Evolutionary conservation across 2,329 filamentous ascomycete species (phyloP).

Genomic region (Aureobasidium sp.): DNA sequence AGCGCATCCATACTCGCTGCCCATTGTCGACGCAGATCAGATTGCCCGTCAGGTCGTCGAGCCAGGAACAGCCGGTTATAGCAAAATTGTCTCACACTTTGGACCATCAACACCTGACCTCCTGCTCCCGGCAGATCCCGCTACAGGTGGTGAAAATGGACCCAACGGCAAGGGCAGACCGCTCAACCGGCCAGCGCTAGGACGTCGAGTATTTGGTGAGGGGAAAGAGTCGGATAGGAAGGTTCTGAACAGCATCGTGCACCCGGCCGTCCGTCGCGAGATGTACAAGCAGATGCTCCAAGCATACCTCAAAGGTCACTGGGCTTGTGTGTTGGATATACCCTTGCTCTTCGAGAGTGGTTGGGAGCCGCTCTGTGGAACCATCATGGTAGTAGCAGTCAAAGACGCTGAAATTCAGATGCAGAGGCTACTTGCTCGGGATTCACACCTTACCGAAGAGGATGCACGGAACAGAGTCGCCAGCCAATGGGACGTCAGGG

Average conservation of each 20-base stretch:
- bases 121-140: constrained; percentile 53
- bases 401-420: constrained; percentile 76
- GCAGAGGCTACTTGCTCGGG: constrained; percentile 64
- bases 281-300: constrained; percentile 70
- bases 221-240: constrained; percentile 66
- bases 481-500: constrained; percentile 78
- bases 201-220: constrained; percentile 77
- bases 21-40: constrained; percentile 89
- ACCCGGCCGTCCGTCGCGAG: constrained; percentile 77
- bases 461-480: constrained; percentile 81
- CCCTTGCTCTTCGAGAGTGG: constrained; percentile 85
- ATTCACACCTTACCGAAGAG: constrained; percentile 70
- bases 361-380: constrained; percentile 78
- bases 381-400: constrained; percentile 81
- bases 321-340: constrained; percentile 89
- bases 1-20: constrained; percentile 72
- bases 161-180: constrained; percentile 59
- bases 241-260: constrained; percentile 82
- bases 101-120: constrained; percentile 77
- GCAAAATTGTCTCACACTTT: constrained; percentile 76
- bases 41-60: constrained; percentile 91
- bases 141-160: constrained; percentile 43
- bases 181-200: constrained; percentile 79
- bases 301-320: constrained; percentile 66
- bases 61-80: constrained; percentile 79